phyloP scores from a whole-genome alignment of 2,329 filamentous ascomycete species.

The Neodidymelliopsis sp. region DNA sequence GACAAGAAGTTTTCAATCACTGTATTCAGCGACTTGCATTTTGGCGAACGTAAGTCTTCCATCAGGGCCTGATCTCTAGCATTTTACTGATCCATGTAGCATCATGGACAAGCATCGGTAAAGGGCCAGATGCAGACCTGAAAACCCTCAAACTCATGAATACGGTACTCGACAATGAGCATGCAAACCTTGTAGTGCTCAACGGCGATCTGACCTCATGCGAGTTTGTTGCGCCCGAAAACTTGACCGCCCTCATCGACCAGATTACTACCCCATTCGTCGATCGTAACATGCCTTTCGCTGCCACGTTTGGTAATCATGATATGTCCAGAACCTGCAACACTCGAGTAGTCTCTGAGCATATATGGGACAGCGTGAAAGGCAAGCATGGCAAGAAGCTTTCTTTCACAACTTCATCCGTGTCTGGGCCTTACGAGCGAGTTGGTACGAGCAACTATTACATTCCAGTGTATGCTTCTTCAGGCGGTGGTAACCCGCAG shows the following conservation, averaged over 20 bases:
- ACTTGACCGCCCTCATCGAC: constrained; percentile 31
- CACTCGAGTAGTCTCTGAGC: constrained; percentile 31
- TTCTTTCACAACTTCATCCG: constrained; percentile 53
- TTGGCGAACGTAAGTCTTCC: constrained; percentile 67
- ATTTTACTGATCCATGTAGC: constrained; percentile 21
- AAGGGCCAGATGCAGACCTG: constrained; percentile 58
- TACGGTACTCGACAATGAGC: constrained; percentile 64
- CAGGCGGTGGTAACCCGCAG: constrained; percentile 37
- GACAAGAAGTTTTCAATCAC: constrained; percentile 58
- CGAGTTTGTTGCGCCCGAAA: constrained; percentile 51
- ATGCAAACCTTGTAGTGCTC: constrained; percentile 68
- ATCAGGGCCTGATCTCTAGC: constrained; percentile 14
- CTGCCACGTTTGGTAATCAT: constrained; percentile 76
- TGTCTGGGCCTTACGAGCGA: constrained; percentile 47
- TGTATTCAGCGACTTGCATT: constrained; percentile 75
- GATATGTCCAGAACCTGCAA: constrained; percentile 54
- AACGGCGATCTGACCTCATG: constrained; percentile 78
- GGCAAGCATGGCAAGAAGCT: constrained; percentile 56
- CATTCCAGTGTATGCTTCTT: constrained; percentile 56
- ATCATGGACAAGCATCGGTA: constrained; percentile 3
- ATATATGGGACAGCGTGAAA: constrained; percentile 51
- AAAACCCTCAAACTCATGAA: constrained; percentile 66
- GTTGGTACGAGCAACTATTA: constrained; percentile 61
- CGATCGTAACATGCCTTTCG: constrained; percentile 64
- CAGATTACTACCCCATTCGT: constrained; percentile 56